Percentiles rank a stretch among this genome's conserved stretches.
Conservation (phyloP, 805 yeast species). For the Candida krabiensis region DNA sequence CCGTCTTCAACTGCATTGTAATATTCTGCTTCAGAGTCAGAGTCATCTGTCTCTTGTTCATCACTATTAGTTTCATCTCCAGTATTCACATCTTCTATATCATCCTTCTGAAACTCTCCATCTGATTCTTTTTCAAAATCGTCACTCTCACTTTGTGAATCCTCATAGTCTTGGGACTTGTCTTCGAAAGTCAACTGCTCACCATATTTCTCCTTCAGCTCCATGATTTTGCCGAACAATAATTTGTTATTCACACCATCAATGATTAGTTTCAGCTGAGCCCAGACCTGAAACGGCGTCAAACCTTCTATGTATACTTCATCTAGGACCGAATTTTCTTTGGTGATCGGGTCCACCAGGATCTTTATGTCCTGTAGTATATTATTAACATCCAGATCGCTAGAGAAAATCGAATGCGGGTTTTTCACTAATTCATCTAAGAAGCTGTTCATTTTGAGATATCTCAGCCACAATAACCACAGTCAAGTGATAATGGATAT, state of each 20-base stretch:
- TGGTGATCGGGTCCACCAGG: slow-evolving; percentile 55
- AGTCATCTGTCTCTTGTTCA: slow-evolving; percentile 26
- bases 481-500: too few species aligned
- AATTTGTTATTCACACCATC: slow-evolving; percentile 73
- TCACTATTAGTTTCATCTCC: slow-evolving; percentile 27
- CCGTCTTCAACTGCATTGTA: slow-evolving; percentile 29
- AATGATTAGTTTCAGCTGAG: slow-evolving; percentile 81
- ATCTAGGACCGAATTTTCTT: slow-evolving; percentile 61
- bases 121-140: slow-evolving; percentile 12
- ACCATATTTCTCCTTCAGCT: slow-evolving; percentile 40
- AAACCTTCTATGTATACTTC: slow-evolving; percentile 82
- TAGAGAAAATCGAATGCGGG: slow-evolving; percentile 21
- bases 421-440: slow-evolving; percentile 17
- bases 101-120: slow-evolving; percentile 27
- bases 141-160: slow-evolving; percentile 23
- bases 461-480: too few species aligned
- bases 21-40: slow-evolving; percentile 28
- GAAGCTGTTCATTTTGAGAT: slow-evolving; percentile 12
- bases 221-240: slow-evolving; percentile 55
- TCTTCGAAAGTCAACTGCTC: slow-evolving; percentile 15
- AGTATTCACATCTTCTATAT: slow-evolving; percentile 23
- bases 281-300: slow-evolving; percentile 91
- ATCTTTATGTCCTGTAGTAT: slow-evolving; percentile 41
- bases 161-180: slow-evolving; percentile 24
- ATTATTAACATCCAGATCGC: slow-evolving; percentile 13